These are phyloP conservation scores for Antrodiella citrinella DNA, from an alignment of 768 basidiomycete genomes.

Conservation along the genomic window DNA sequence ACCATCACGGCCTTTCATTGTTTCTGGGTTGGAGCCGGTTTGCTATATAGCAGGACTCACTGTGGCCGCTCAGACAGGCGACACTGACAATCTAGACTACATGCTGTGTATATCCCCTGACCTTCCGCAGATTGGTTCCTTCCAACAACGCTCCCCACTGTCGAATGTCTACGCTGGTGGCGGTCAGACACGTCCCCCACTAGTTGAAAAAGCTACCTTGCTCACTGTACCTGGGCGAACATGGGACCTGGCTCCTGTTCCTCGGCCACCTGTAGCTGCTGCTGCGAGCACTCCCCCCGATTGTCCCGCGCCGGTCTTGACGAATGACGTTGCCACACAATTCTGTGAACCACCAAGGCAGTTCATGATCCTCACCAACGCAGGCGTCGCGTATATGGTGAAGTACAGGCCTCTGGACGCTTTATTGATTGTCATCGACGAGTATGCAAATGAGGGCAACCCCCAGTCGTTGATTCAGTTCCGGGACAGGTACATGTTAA, in stretches of 20 bases:
- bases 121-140: slow-evolving; percentile 54
- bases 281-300: slow-evolving; percentile 22
- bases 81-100: slow-evolving; percentile 66
- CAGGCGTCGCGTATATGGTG: slow-evolving; percentile 71
- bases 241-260: slow-evolving; percentile 69
- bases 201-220: slow-evolving; percentile 72
- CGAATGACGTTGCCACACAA: slow-evolving; percentile 79
- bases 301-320: slow-evolving; percentile 42
- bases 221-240: slow-evolving; percentile 77
- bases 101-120: slow-evolving; percentile 71
- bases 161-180: slow-evolving; percentile 30
- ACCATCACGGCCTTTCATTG: slow-evolving; percentile 47
- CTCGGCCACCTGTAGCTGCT: slow-evolving; percentile 27
- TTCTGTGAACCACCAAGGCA: slow-evolving; percentile 67
- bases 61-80: slow-evolving; percentile 66
- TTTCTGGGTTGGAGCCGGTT: slow-evolving; percentile 51
- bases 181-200: slow-evolving; percentile 45
- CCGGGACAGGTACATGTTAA: slow-evolving; percentile 54
- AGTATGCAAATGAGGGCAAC: slow-evolving; percentile 67
- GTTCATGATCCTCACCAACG: slow-evolving; percentile 85
- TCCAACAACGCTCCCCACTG: slow-evolving; percentile 30
- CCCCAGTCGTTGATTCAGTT: slow-evolving; percentile 78
- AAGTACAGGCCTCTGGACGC: slow-evolving; percentile 85
- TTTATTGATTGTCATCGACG: slow-evolving; percentile 73
- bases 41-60: slow-evolving; percentile 62